phyloP scores from a whole-genome alignment of 202 grass and related monocot species.

The Panicum virgatum region DNA sequence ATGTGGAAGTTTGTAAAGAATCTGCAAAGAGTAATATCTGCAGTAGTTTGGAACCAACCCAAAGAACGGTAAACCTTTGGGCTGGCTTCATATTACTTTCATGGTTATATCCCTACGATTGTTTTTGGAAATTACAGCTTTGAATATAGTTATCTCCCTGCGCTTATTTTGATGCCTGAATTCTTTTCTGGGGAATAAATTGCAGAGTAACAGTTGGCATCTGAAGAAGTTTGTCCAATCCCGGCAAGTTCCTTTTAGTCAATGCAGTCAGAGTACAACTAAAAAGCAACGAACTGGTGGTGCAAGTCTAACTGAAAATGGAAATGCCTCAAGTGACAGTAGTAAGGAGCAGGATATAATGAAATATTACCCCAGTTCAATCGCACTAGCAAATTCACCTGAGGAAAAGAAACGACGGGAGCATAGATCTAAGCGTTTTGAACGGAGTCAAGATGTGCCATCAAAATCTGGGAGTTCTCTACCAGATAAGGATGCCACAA shows the following conservation, averaged over 20 bases:
- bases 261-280: slow-evolving; percentile 42
- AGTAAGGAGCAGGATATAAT: slow-evolving; percentile 67
- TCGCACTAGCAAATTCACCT: slow-evolving; percentile 57
- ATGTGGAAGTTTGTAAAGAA: slow-evolving; percentile 44
- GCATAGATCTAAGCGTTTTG: slow-evolving; percentile 83
- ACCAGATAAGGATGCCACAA: slow-evolving; percentile 26
- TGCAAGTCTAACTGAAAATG: slow-evolving; percentile 49
- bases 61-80: slow-evolving; percentile 41
- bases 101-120: not conserved
- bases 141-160: not conserved
- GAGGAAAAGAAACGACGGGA: slow-evolving; percentile 88
- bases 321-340: slow-evolving; percentile 62
- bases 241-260: slow-evolving; percentile 35
- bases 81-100: not conserved
- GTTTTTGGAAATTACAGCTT: not conserved
- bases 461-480: slow-evolving; percentile 41
- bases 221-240: slow-evolving; percentile 41
- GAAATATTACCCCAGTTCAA: slow-evolving; percentile 67
- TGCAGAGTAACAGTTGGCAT: slow-evolving; percentile 54
- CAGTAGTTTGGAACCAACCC: slow-evolving; percentile 43
- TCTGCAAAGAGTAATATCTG: slow-evolving; percentile 26
- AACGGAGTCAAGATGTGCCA: slow-evolving; percentile 49
- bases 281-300: slow-evolving; percentile 49
- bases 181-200: slow-evolving; percentile 30
- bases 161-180: slow-evolving; percentile 21